Evolutionary conservation across 345 rosid species (phyloP).

Genomic region (Acer saccharum): DNA sequence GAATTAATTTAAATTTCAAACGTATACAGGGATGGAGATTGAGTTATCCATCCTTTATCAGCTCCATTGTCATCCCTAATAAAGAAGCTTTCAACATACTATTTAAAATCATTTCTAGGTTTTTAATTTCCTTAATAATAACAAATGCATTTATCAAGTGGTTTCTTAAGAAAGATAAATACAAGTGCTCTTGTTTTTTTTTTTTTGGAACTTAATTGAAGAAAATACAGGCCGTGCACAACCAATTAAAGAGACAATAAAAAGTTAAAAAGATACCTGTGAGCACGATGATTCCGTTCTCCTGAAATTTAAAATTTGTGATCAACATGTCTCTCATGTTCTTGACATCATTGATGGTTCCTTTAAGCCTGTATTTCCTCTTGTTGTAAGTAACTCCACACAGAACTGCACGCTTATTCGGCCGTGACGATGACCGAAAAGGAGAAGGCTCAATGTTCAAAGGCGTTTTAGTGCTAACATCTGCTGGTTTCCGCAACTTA

Average conservation of each 20-base stretch:
- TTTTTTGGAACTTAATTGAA: too few relatives aligned
- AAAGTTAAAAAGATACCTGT: constrained; percentile 35
- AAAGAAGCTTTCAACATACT: too few relatives aligned
- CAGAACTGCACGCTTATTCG: constrained; percentile 50
- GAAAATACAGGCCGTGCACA: too few relatives aligned
- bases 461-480: background rate
- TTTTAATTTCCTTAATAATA: too few relatives aligned
- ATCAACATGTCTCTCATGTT: constrained; percentile 49
- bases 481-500: background rate
- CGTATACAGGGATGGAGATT: too few relatives aligned
- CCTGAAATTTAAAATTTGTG: constrained; percentile 21
- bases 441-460: constrained; percentile 15
- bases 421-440: background rate
- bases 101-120: too few relatives aligned
- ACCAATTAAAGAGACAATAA: background rate
- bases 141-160: too few relatives aligned
- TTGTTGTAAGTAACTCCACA: constrained; percentile 49
- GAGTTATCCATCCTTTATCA: too few relatives aligned
- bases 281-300: constrained; percentile 41
- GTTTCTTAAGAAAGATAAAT: too few relatives aligned
- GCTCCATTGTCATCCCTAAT: too few relatives aligned
- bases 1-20: too few relatives aligned
- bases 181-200: too few relatives aligned
- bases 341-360: constrained; percentile 53
- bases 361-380: constrained; percentile 46